phyloP scores from a whole-genome alignment of 345 rosid species.

The Cochlearia excelsa region DNA sequence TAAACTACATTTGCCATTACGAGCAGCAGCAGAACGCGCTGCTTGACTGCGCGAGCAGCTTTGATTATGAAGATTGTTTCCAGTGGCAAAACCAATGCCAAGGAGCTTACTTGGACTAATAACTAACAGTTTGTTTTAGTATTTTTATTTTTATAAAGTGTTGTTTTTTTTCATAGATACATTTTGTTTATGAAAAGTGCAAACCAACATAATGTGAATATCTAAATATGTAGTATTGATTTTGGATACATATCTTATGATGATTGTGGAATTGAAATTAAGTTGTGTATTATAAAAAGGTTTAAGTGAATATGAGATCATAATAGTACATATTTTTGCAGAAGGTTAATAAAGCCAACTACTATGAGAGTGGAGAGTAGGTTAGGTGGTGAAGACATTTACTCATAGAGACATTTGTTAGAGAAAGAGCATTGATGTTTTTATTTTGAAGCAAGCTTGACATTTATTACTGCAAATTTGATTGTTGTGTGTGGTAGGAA shows the following conservation, averaged over 20 bases:
- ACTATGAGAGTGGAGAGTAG: too few relatives aligned
- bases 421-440: too few relatives aligned
- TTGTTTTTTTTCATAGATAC: conserved; percentile 27
- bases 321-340: too few relatives aligned
- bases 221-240: conserved; percentile 16
- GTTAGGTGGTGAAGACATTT: too few relatives aligned
- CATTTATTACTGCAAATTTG: too few relatives aligned
- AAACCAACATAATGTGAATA: conserved; percentile 32
- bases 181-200: conserved; percentile 19
- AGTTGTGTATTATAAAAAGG: too few relatives aligned
- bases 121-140: background rate
- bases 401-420: too few relatives aligned
- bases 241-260: conserved; percentile 12
- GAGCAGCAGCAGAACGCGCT: conserved; percentile 87
- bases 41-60: conserved; percentile 90
- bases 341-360: too few relatives aligned
- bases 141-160: conserved; percentile 9
- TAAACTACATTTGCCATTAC: conserved; percentile 90
- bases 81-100: conserved; percentile 80
- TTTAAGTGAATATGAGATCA: too few relatives aligned
- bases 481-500: too few relatives aligned
- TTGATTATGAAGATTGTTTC: conserved; percentile 87
- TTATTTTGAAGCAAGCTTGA: too few relatives aligned
- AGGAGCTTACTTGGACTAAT: conserved; percentile 33
- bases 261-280: conserved; percentile 6